phyloP scores from a whole-genome alignment of 2,329 filamentous ascomycete genomes.

The Cercospora sp. region DNA sequence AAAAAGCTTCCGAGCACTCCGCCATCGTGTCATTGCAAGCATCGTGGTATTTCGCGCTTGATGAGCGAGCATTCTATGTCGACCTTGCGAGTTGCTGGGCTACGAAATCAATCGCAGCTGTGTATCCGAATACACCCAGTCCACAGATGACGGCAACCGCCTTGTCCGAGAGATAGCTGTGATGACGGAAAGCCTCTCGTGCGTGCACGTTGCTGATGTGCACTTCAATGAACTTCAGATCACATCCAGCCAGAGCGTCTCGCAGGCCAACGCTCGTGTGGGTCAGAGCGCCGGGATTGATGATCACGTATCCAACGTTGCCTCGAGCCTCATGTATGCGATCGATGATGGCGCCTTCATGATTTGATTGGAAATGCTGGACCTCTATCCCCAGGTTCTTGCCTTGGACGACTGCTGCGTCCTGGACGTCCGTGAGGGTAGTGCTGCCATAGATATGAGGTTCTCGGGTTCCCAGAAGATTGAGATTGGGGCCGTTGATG shows the following conservation, averaged over 20 bases:
- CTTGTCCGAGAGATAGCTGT: slow-evolving; percentile 74
- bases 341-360: slow-evolving; percentile 73
- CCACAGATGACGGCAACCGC: slow-evolving; percentile 72
- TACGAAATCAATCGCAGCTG: slow-evolving; percentile 48
- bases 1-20: not conserved
- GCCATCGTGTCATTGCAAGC: not conserved
- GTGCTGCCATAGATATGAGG: slow-evolving; percentile 71
- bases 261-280: slow-evolving; percentile 75
- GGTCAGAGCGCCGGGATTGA: slow-evolving; percentile 74
- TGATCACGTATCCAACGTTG: slow-evolving; percentile 65
- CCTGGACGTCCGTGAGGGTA: slow-evolving; percentile 64
- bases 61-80: not conserved
- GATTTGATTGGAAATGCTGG: slow-evolving; percentile 70
- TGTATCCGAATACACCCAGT: slow-evolving; percentile 53
- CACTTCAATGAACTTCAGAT: slow-evolving; percentile 74
- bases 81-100: slow-evolving; percentile 30
- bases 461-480: slow-evolving; percentile 74
- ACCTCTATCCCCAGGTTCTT: slow-evolving; percentile 52
- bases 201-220: slow-evolving; percentile 75
- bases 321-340: slow-evolving; percentile 67
- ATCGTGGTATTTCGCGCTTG: not conserved
- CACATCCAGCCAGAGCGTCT: slow-evolving; percentile 69
- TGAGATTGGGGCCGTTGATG: slow-evolving; percentile 69
- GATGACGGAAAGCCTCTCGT: slow-evolving; percentile 66
- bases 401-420: slow-evolving; percentile 53